Base-by-base conservation (phyloP, 2,329 filamentous ascomycete species). In the Mycosphaerella arachidis region DNA sequence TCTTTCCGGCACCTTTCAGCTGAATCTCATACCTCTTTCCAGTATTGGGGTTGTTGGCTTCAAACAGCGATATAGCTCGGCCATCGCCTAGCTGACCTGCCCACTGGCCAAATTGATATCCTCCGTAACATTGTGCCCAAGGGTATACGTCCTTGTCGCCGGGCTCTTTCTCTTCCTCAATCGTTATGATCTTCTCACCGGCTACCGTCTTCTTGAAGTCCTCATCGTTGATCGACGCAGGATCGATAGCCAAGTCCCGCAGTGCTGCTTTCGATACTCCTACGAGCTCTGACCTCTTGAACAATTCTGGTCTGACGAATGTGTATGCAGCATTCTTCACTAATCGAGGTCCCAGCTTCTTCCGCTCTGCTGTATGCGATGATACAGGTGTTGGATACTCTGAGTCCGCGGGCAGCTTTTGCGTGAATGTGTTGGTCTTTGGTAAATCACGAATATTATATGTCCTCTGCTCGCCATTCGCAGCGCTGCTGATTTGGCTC, bases 61-160 rank as follows among this genome's bases (percentile, higher is more conserved):
- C 94, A 70, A 97, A 97, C 1, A 99, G 81, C 37, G 91, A 96
- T 67, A 99, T 97, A 31, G 92, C 94, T 57, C 94, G 84, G 40
- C 94, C 94, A 72, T 99, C 94, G 46, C 94, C 94, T 1, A 99
- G 84, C 75, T 99, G 94, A 6, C 94, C 92, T 3, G 94, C 94
- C 93, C 93, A 99, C 66, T 89, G 86, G 6, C 94, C 94, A 60
- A 77, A 76, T 53, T 77, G 75, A 68, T 82, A 79, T 58, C 93
- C 93, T 59, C 94, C 94, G 74, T 99, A 99, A 77, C 94, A 97
- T 77, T 99, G 94, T 33, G 94, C 92, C 94, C 94, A 99, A 0
- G 94, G 93, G 73, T 99, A 99, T 48, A 94, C 86, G 20, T 89
- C 88, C 59, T 85, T 78, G 61, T 87, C 82, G 62, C 88, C 82